These are phyloP conservation scores for Capsella rubella DNA, from an alignment of 441 rosid species.

Conservation along the genomic window DNA sequence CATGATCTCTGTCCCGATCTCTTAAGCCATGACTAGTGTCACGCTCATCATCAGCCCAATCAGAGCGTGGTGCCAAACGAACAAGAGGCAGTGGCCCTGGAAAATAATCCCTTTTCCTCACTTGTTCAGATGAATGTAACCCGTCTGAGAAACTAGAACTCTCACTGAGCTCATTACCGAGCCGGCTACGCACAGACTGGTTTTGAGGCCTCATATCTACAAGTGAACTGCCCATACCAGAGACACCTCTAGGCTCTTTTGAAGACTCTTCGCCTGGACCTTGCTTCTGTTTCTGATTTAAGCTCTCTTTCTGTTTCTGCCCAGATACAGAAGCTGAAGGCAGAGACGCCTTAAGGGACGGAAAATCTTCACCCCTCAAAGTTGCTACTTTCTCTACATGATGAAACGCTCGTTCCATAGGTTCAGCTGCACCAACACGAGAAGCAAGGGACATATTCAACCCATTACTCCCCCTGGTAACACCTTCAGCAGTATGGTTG, in stretches of 20 bases:
- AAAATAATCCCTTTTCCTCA: slow-evolving; percentile 63
- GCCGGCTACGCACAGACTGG: slow-evolving; percentile 52
- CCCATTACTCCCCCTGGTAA: slow-evolving; percentile 52
- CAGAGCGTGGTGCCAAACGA: slow-evolving; percentile 85
- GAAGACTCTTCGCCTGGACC: slow-evolving; percentile 48
- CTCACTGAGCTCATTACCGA: slow-evolving; percentile 51
- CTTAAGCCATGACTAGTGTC: slow-evolving; percentile 79
- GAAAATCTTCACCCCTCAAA: slow-evolving; percentile 95
- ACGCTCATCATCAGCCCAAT: slow-evolving; percentile 99
- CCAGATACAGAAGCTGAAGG: slow-evolving; percentile 60
- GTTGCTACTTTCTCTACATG: slow-evolving; percentile 64
- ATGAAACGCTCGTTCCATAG: slow-evolving; percentile 41
- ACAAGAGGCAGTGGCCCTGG: slow-evolving; percentile 80
- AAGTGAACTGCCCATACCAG: slow-evolving; percentile 49
- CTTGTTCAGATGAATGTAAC: slow-evolving; percentile 54
- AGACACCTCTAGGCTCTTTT: slow-evolving; percentile 52
- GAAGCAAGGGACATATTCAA: slow-evolving; percentile 61
- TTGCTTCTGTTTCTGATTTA: slow-evolving; percentile 74
- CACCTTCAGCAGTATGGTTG: slow-evolving; percentile 53
- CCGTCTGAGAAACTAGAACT: slow-evolving; percentile 47
- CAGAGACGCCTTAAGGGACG: slow-evolving; percentile 83
- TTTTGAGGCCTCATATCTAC: slow-evolving; percentile 69
- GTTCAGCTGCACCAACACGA: slow-evolving; percentile 53
- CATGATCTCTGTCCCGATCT: slow-evolving; percentile 68
- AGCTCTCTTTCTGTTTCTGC: slow-evolving; percentile 80